Evolutionary conservation across 805 yeast genomes (phyloP).

Genomic region (Middelhovenomyces tepae): DNA sequence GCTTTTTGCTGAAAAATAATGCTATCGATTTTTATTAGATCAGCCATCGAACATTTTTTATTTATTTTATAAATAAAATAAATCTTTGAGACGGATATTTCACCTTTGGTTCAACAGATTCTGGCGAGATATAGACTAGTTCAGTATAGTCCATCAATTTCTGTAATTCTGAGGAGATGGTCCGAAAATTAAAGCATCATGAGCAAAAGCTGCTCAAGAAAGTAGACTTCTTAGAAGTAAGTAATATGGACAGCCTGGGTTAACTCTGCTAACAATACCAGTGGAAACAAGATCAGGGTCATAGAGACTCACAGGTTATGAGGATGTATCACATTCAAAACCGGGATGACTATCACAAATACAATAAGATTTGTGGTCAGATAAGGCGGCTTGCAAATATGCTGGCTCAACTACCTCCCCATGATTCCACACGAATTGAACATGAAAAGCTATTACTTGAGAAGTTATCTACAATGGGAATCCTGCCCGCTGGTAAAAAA

Average conservation of each 20-base stretch:
- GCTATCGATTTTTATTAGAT: too few species aligned
- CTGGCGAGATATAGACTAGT: too few species aligned
- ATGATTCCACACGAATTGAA: conserved; percentile 77
- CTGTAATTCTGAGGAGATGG: too few species aligned
- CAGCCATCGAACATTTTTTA: too few species aligned
- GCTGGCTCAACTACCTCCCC: conserved; percentile 74
- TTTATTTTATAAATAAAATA: too few species aligned
- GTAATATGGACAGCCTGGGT: conserved; percentile 7
- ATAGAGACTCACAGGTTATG: conserved; percentile 95
- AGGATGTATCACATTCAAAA: conserved; percentile 87
- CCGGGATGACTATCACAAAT: conserved; percentile 91
- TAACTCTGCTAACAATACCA: conserved; percentile 4
- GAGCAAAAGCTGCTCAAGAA: conserved; percentile 91
- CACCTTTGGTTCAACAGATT: too few species aligned
- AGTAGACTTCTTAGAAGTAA: conserved; percentile 78
- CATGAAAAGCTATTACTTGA: conserved; percentile 85
- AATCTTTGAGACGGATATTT: too few species aligned
- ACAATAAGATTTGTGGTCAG: conserved; percentile 88
- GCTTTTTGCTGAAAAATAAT: too few species aligned
- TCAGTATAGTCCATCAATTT: too few species aligned
- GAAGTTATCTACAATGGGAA: conserved; percentile 81
- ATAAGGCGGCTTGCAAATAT: conserved; percentile 81
- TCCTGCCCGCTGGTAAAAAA: conserved; percentile 47
- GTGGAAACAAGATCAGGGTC: conserved; percentile 95
- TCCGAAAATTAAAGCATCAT: conserved; percentile 77